Base-by-base conservation (phyloP, 768 basidiomycete genomes). In the Podaxis sp. region DNA sequence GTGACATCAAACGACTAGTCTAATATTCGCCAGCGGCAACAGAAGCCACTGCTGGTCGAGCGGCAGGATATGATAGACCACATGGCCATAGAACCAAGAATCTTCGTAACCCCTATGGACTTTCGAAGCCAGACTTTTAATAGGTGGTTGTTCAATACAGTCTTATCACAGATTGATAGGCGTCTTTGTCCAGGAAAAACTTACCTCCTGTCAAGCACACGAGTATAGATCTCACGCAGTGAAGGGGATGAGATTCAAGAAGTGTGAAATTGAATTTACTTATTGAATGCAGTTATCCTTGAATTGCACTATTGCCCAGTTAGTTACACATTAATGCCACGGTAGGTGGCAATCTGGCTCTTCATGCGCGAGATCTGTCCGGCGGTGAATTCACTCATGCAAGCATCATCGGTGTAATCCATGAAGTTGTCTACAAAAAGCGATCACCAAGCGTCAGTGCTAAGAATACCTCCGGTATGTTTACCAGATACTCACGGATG, bases 381-480 rank as follows among this genome's bases (percentile, higher is more conserved):
- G 55, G 72, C 36, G 27, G 81, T 82, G 72, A 83, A 84, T 60
- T 77, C 64, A 61, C 60, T 75, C 81, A 81, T 82, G 77, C 82
- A 84, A 59, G 75, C 67, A 64, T 84, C 82, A 63, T 79, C 71
- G 25, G 73, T 75, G 75, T 82, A 83, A 69, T 84, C 83, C 82
- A 84, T 83, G 75, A 75, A 83, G 74, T 83, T 82, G 71, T 77
- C 76, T 76, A 60, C 40, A 66, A 52, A 36, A 37, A 9, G 24
- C 22, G n/a, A 43, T 58, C 22, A 58, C 36, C 7, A 22, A 37
- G 22, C 55, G 43, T n/a, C 46, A 22, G 49, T 55, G 5, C 54
- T 22, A 13, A 55, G 46, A 56, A 27, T 17, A 40, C 43, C 43
- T 47, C 15, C 13, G 15, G 24, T 33, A 46, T 13, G 36, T 4